Evolutionary conservation across 1,139 yeast species (phyloP).

Genomic region (Blastobotrys raffinosifermentans): DNA sequence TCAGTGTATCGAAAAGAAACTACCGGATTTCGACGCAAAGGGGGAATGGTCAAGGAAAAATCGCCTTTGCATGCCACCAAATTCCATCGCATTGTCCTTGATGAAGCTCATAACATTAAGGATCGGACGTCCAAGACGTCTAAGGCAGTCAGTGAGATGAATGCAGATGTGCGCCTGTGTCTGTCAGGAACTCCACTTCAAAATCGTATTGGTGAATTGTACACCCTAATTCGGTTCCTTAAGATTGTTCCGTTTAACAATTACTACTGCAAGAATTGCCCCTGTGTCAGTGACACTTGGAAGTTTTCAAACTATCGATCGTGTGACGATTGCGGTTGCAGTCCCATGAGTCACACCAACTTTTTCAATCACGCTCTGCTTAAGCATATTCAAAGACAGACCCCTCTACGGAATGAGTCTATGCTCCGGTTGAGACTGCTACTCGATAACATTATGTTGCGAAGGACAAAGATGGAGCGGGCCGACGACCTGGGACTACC

Average conservation of each 20-base stretch:
- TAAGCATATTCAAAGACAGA: conserved; percentile 82
- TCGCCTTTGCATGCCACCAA: conserved; percentile 69
- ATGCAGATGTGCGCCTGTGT: conserved; percentile 78
- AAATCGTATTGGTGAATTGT: conserved; percentile 92
- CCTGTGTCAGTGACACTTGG: conserved; percentile 79
- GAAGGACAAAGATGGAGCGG: conserved; percentile 91
- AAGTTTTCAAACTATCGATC: conserved; percentile 71
- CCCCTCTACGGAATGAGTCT: conserved; percentile 69
- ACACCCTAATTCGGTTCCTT: conserved; percentile 79
- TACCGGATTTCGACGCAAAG: conserved; percentile 74
- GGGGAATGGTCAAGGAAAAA: conserved; percentile 63
- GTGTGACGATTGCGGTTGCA: conserved; percentile 83
- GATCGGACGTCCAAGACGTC: conserved; percentile 93
- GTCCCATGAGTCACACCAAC: conserved; percentile 91
- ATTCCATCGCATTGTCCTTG: conserved; percentile 84
- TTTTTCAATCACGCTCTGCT: conserved; percentile 93
- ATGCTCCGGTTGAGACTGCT: conserved; percentile 70
- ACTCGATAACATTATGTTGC: conserved; percentile 73
- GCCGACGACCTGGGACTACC: conserved; percentile 98
- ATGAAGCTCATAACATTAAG: conserved; percentile 96
- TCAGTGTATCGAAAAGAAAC: conserved; percentile 77
- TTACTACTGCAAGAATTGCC: conserved; percentile 88
- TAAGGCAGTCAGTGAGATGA: conserved; percentile 72
- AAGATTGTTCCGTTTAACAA: conserved; percentile 79
- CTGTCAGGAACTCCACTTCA: conserved; percentile 94